These are phyloP conservation scores for Eimeria praecox DNA, from an alignment of 169 alveolate species.

Conservation along the genomic window DNA sequence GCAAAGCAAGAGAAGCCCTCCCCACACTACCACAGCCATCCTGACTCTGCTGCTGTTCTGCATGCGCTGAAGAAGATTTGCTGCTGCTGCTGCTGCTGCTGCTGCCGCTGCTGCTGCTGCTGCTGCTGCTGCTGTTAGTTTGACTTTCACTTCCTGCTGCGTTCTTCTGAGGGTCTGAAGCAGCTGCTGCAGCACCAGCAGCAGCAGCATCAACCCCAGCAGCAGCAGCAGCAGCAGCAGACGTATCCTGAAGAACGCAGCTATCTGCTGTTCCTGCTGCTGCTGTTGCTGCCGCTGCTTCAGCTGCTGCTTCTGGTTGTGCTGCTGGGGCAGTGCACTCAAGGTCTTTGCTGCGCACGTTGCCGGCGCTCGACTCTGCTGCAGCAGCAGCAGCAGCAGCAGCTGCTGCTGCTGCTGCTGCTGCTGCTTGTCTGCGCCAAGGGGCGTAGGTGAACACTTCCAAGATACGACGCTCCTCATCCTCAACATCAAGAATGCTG, in stretches of 20 bases:
- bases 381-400: conserved; percentile 44
- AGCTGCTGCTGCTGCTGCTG: background rate
- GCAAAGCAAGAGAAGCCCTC: conserved; percentile 35
- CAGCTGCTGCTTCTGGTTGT: background rate
- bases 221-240: background rate
- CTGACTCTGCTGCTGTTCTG: background rate
- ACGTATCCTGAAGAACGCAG: too few relatives aligned
- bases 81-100: background rate
- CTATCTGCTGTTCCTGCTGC: background rate
- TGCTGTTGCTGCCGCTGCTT: background rate
- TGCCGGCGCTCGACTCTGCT: conserved; percentile 4
- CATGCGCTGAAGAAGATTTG: background rate
- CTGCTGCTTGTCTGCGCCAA: conserved; percentile 45
- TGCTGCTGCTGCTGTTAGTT: background rate
- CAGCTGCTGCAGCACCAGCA: background rate
- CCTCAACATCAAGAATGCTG: background rate
- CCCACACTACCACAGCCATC: background rate
- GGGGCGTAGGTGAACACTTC: conserved; percentile 63
- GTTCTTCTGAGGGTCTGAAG: background rate
- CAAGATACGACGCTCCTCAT: background rate
- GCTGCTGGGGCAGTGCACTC: background rate
- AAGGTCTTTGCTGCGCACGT: background rate
- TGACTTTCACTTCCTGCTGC: background rate
- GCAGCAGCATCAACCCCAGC: background rate
- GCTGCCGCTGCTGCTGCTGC: background rate